These are phyloP conservation scores for Tulasnella sp. DNA, from an alignment of 768 basidiomycete genomes.

Conservation along the genomic window DNA sequence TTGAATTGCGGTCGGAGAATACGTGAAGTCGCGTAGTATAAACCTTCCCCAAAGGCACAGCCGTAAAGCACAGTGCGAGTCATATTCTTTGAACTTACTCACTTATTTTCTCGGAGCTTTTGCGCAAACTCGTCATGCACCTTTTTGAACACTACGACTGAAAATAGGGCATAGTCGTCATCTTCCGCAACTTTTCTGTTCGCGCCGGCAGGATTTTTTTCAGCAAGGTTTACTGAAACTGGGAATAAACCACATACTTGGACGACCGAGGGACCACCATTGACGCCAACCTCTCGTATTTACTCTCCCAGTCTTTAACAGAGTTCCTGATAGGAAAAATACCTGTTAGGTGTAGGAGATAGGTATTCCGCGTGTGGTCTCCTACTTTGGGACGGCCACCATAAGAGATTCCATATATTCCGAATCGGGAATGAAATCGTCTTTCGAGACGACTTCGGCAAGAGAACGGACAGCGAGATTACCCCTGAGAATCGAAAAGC, in stretches of 20 bases:
- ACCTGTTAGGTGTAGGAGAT: neutral
- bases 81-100: slow-evolving; percentile 30
- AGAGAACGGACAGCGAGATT: slow-evolving; percentile 91
- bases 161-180: slow-evolving; percentile 81
- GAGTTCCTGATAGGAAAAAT: slow-evolving; percentile 49
- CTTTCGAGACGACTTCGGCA: slow-evolving; percentile 74
- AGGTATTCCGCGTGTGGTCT: neutral
- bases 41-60: slow-evolving; percentile 51
- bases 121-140: slow-evolving; percentile 90
- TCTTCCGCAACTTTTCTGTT: slow-evolving; percentile 72
- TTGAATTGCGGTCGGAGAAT: slow-evolving; percentile 71
- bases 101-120: slow-evolving; percentile 95
- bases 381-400: slow-evolving; percentile 91
- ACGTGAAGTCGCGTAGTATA: slow-evolving; percentile 90
- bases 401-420: slow-evolving; percentile 91
- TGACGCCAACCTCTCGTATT: slow-evolving; percentile 78
- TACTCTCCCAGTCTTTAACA: slow-evolving; percentile 81
- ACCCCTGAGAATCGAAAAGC: slow-evolving; percentile 52
- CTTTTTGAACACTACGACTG: slow-evolving; percentile 83
- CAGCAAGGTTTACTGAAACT: neutral
- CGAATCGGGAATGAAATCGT: slow-evolving; percentile 79
- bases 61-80: neutral
- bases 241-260: slow-evolving; percentile 48
- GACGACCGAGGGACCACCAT: slow-evolving; percentile 96
- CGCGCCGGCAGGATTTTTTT: neutral